These are phyloP conservation scores for Epicoccum sorghinum DNA, from an alignment of 2,329 filamentous ascomycete species.

Conservation along the genomic window DNA sequence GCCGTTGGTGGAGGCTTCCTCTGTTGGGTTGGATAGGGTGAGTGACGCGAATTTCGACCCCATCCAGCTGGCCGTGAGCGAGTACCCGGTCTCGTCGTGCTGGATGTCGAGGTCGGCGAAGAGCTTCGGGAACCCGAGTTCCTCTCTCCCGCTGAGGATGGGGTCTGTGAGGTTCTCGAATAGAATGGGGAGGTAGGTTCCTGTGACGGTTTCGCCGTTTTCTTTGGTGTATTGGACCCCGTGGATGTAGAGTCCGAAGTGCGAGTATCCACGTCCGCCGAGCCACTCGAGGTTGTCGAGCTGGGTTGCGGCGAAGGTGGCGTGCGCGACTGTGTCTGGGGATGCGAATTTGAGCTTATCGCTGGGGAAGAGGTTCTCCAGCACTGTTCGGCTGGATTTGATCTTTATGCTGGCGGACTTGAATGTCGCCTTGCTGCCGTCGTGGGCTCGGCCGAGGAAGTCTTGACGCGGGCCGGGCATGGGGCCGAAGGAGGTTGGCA, in stretches of 20 bases:
- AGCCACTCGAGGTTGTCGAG: constrained; percentile 64
- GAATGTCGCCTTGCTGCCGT: constrained; percentile 39
- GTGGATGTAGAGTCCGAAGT: constrained; percentile 67
- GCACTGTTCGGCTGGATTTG: constrained; percentile 48
- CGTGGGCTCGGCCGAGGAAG: constrained; percentile 25
- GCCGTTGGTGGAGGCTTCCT: constrained; percentile 3
- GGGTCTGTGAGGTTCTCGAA: constrained; percentile 66
- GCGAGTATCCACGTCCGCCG: constrained; percentile 63
- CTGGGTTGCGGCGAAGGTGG: constrained; percentile 48
- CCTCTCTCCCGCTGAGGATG: constrained; percentile 65
- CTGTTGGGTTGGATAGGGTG: constrained; percentile 30
- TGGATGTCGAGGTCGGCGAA: constrained; percentile 59
- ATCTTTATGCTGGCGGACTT: constrained; percentile 50
- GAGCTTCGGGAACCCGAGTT: constrained; percentile 67
- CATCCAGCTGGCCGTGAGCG: constrained; percentile 49
- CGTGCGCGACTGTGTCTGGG: constrained; percentile 47
- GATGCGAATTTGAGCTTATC: constrained; percentile 44
- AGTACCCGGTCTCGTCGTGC: constrained; percentile 38
- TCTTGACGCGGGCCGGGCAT: constrained; percentile 50
- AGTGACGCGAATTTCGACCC: constrained; percentile 42
- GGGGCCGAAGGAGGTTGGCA: constrained; percentile 52
- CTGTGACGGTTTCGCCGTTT: constrained; percentile 55
- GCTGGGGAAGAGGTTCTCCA: constrained; percentile 50
- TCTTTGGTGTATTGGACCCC: constrained; percentile 63
- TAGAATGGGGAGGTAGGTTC: constrained; percentile 62